Evolutionary conservation across 257 asterid species (phyloP).

Genomic region (Solanum bulbocastanum): DNA sequence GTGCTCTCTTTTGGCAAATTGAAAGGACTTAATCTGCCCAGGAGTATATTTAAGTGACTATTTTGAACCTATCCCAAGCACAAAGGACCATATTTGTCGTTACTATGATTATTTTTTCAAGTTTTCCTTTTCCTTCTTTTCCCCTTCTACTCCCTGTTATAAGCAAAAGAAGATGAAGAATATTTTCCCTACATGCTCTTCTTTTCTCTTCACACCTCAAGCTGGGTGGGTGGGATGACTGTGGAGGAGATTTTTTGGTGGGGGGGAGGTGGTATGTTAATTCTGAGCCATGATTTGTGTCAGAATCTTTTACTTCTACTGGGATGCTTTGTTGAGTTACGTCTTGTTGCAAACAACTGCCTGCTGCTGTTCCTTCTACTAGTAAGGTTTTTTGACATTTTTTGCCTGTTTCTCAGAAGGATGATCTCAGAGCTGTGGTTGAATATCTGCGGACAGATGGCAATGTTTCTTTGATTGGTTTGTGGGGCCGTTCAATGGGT

Average conservation of each 20-base stretch:
- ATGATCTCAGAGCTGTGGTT: constrained; percentile 82
- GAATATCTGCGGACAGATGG: constrained; percentile 71
- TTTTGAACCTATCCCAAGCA: neutral
- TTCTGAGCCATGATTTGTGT: neutral
- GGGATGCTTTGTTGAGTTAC: neutral
- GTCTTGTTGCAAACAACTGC: neutral
- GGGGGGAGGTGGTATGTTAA: neutral
- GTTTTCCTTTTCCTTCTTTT: neutral
- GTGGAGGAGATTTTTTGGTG: neutral
- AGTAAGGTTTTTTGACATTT: neutral
- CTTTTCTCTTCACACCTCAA: neutral
- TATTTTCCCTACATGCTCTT: neutral
- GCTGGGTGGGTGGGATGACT: neutral
- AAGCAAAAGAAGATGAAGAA: neutral
- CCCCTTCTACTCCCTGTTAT: neutral
- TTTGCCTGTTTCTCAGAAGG: constrained; percentile 50
- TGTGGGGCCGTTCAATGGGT: constrained; percentile 99
- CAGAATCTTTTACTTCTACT: neutral
- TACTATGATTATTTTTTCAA: neutral
- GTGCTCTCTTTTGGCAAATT: neutral
- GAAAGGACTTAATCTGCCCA: neutral
- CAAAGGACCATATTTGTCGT: neutral
- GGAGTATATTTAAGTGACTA: neutral
- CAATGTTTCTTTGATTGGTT: constrained; percentile 73
- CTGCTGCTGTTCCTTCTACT: neutral